Evolutionary conservation across 2,329 filamentous ascomycete species (phyloP), one percentile per base, ranked within the genome.

Genomic region (Xenosphaeropsis pyriputrescens): DNA sequence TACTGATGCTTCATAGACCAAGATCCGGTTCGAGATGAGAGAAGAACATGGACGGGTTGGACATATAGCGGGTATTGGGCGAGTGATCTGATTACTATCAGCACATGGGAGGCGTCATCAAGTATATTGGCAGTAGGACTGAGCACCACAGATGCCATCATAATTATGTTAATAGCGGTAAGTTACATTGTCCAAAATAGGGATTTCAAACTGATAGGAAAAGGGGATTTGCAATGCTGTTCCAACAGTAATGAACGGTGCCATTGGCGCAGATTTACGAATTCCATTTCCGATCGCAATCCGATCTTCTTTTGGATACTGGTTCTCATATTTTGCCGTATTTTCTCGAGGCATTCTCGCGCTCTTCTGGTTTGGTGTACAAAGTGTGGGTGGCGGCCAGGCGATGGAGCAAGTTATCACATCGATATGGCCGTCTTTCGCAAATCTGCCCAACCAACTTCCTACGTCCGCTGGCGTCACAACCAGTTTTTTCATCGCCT

Each of bases 1-100:
- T 26, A 26, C 18, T 64, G 61, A 60, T 54, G 48, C n/a, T 55
- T 55, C 39, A 42, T 50, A 39, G 51, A 55, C 47, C 53, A 53
- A 49, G 51, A 54, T 41, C 50, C 50, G 3, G 47, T 51, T 8
- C 49, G 43, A 35, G 36, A 38, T 30, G 51, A 55, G 39, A 44
- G 51, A 39, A 47, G 51, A 30, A 53, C 51, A n/a, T 54, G 50
- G 51, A 48, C 47, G 2, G 18, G 51, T n/a, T 60, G 57, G 55
- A 60, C 58, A 2, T 59, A 55, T 53, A 55, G 60, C 50, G 56
- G 51, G 11, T 48, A 48, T 35, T 47, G 45, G 46, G 47, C 47
- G 13, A 46, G 43, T 11, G 45, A 48, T 32, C 42, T 43, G 14
- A 46, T 48, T 18, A 37, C 36, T 3, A 42, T 46, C 16, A 42